Base-by-base conservation (phyloP, 805 yeast species). In the Zygosaccharomyces bailii region DNA sequence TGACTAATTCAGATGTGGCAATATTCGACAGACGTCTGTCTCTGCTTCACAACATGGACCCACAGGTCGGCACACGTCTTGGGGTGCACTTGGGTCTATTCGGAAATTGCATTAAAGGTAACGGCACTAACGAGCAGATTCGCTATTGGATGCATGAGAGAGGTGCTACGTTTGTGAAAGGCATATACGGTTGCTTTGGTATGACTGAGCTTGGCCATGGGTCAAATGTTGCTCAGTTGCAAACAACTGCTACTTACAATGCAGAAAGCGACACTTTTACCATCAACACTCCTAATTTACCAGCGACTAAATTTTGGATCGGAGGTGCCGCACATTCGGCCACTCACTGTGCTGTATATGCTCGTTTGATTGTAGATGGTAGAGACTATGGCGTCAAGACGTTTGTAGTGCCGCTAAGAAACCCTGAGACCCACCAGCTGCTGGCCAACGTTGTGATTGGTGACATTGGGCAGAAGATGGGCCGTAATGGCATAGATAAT, bases 221-320 rank as follows among this genome's bases (percentile, higher is more conserved):
- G 20, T 86, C 96, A 9, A 90, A 90, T 64, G 96, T 90, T 35
- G 96, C 96, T 3, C 95, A 86, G 18, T 72, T 87, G 49, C 96
- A 90, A 66, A 90, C 97, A n/a, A 84, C 89, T 11, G 96, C 97
- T 11, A 82, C 84, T 16, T 90, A 75, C 63, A 82, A 87, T 63
- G 68, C 71, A 14, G 68, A 67, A 13, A 75, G 74, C 21, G 86
- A 87, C 56, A 80, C 80, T 51, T 86, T 90, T 60, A 62, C 76
- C 44, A 80, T 90, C 57, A 77, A 86, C 61, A 90, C 97, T 9
- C 97, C 97, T 1, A 86, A 89, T 60, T 65, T 86, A 44, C 90
- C 95, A 29, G 96, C 97, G 34, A 89, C 96, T 19, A 90, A 90
- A 65, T 90, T 97, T 96, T 90, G 97, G 97, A 90, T 90, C 58